Base-by-base conservation (phyloP, 2,329 filamentous ascomycete genomes). In the Sporothrix curviconia region DNA sequence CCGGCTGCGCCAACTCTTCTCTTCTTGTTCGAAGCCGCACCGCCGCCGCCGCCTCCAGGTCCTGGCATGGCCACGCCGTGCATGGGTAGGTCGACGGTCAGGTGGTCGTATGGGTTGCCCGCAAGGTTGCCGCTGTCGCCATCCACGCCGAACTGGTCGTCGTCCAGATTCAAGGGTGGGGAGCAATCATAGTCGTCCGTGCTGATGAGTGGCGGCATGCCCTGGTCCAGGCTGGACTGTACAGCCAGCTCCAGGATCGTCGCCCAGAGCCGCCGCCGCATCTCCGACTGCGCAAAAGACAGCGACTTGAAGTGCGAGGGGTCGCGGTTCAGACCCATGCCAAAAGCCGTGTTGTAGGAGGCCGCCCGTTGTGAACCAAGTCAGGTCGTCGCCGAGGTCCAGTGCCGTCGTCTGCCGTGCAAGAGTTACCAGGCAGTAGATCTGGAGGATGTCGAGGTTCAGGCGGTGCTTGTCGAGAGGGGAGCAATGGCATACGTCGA, bases 271-370 rank as follows among this genome's bases (percentile, higher is more conserved):
- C 81, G 72, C 4, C 81, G 71, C 2, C 81, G 74, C 66, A 84
- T 75, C 66, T 85, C 82, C 1, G 75, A 71, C 19, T 74, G 71
- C 36, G 78, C 73, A 0, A 69, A 64, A 2, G 76, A 72, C 71
- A 80, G 77, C 19, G 72, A 71, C 7, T 73, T 71, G 4, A 83
- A 73, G 57, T 74, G 69, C 30, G 69, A 72, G 0, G 82, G 81
- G 56, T 84, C 82, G 1, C 79, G 75, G 64, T 85, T 80, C 6
- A 84, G 70, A 3, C 82, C 81, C 74, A 83, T 82, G 56, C 75
- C 75, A 64, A 84, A 77, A 54, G 80, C 82, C 7, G 74, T 75
- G 11, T 81, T n/a, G 72, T n/a, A 82, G 59, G 11, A 83, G 60
- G 0, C 71, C 67, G 0, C 81, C 81, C 0, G 75, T 70, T 2